Conservation (phyloP, 768 basidiomycete genomes). For the Mycena albidolilacea region DNA sequence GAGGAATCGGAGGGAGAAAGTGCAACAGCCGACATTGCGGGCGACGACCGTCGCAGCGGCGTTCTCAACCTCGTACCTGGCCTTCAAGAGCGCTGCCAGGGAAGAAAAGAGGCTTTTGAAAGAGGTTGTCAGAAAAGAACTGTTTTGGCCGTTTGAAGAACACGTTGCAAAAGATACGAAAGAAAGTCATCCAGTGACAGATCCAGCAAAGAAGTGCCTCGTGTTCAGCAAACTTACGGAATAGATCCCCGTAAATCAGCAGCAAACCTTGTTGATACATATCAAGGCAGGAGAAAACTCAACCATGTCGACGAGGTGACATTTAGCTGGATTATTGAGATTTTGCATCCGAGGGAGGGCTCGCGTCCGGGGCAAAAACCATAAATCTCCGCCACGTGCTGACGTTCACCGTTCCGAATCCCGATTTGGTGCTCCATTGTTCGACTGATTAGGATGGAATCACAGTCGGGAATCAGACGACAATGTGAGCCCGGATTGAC, state of each 20-base stretch:
- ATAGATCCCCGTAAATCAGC: background rate
- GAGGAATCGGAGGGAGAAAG: conserved; percentile 31
- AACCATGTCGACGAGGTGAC: background rate
- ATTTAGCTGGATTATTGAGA: background rate
- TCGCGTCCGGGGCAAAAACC: conserved; percentile 9
- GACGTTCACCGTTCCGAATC: background rate
- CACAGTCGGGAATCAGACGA: background rate
- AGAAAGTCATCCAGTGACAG: conserved; percentile 25
- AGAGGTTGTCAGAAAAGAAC: background rate
- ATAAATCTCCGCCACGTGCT: conserved; percentile 27
- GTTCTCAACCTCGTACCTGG: background rate
- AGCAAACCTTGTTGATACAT: too few relatives aligned
- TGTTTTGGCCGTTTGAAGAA: conserved; percentile 10
- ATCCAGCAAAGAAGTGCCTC: conserved; percentile 25
- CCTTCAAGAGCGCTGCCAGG: conserved; percentile 4
- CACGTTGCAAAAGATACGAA: conserved; percentile 33
- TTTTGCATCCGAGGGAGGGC: conserved; percentile 7
- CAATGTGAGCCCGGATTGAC: background rate
- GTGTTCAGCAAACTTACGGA: background rate
- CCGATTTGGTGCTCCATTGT: conserved; percentile 22
- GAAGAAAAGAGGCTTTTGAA: conserved; percentile 7
- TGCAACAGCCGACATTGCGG: conserved; percentile 22
- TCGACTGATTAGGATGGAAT: conserved; percentile 12
- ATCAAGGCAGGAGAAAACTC: background rate
- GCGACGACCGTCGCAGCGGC: conserved; percentile 13